Evolutionary conservation across 192 early-diverging fungal species (phyloP).

Genomic region (Rhizophlyctis rosea): DNA sequence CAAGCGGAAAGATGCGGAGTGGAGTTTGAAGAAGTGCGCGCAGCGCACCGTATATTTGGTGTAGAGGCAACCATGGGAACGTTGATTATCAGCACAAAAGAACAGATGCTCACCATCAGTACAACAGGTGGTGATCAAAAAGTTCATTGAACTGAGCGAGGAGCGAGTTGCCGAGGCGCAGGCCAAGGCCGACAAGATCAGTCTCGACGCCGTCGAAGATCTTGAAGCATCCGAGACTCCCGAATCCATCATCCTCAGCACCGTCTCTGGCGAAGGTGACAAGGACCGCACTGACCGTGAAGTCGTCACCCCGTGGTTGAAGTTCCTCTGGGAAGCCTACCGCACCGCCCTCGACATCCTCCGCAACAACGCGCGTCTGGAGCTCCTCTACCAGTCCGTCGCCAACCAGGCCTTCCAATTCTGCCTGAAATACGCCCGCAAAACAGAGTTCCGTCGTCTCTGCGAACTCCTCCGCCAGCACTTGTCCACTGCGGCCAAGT

Average conservation of each 20-base stretch:
- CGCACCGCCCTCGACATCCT: slow-evolving; percentile 94
- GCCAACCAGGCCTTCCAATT: slow-evolving; percentile 95
- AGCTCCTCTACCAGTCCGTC: slow-evolving; percentile 87
- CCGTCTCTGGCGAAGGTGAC: slow-evolving; percentile 88
- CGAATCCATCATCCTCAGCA: slow-evolving; percentile 93
- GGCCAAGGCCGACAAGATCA: slow-evolving; percentile 83
- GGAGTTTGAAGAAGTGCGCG: too few species aligned
- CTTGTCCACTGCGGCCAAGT: slow-evolving; percentile 82
- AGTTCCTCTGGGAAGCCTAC: slow-evolving; percentile 99
- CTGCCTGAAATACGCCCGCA: slow-evolving; percentile 90
- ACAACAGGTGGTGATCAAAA: slow-evolving; percentile 74
- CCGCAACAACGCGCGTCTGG: slow-evolving; percentile 93
- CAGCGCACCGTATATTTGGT: too few species aligned
- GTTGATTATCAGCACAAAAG: too few species aligned
- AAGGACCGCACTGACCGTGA: slow-evolving; percentile 97
- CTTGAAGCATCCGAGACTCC: slow-evolving; percentile 96
- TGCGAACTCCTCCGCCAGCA: slow-evolving; percentile 97
- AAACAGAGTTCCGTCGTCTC: slow-evolving; percentile 97
- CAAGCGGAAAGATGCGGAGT: too few species aligned
- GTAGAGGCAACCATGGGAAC: too few species aligned
- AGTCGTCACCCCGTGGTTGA: slow-evolving; percentile 97
- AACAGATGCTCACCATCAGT: not conserved
- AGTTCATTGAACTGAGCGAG: slow-evolving; percentile 84
- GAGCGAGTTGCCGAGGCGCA: slow-evolving; percentile 87
- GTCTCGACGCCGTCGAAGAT: slow-evolving; percentile 82